Evolutionary conservation across 257 asterid species (phyloP), one percentile per base, ranked within the genome.

Genomic region (Capsicum rhomboideum): DNA sequence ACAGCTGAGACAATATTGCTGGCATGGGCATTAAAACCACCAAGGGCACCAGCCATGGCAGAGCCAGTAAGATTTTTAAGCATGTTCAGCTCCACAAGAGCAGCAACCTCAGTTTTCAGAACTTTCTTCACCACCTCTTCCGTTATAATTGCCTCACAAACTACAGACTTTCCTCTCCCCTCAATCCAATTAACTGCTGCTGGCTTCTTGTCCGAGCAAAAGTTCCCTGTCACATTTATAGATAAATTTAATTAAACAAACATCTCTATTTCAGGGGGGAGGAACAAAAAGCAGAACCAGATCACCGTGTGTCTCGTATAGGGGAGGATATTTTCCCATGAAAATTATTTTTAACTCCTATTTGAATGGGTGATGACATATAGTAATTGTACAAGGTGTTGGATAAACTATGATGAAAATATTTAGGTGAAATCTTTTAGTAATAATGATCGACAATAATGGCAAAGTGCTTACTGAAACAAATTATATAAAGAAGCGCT

Each of bases 121-220:
- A 90, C 91, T 87, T 85, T 88, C 84, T 81, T 90, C 80, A 90
- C 91, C 46, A 88, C 52, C 86, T 90, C 93, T 85, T 89, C 93
- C 37, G 66, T 84, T 37, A 90, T 88, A 16, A 90, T 88, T 78
- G 93, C 93, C 85, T 90, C 93, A 79, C 93, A 90, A 28, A 90
- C 90, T 12, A 90, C 91, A 1, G 93, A 90, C 56, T 90, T 90
- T 20, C 93, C 93, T 74, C 93, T 86, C 16, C 93, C 93, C 83
- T 90, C 93, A 6, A 90, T 90, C 93, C 93, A 90, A 80, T 90
- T 90, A 86, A 90, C 91, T 3, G 93, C 93, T n/a, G 93, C 85
- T 21, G 93, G 89, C 77, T 90, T 90, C 89, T 90, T 90, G 85
- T 90, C 93, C 9, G 93, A 86, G 81, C 93, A 90, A 79, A 79